These are phyloP conservation scores for Cystofilobasidium macerans DNA, from an alignment of 768 basidiomycete species.

Conservation along the genomic window DNA sequence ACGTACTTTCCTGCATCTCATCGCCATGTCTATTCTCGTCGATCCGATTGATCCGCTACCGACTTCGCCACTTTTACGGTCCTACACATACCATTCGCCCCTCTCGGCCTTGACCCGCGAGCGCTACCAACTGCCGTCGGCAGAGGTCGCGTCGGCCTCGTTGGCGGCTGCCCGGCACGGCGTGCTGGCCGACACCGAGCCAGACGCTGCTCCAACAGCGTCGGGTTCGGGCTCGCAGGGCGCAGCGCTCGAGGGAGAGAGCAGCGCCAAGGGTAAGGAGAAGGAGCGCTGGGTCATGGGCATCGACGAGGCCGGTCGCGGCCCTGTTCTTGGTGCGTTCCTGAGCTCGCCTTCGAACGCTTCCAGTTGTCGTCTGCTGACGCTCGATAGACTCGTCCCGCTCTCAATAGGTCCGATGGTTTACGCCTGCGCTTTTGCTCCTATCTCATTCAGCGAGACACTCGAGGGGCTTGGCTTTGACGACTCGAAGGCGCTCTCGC, in stretches of 20 bases:
- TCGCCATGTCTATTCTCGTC: neutral
- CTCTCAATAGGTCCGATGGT: conserved; percentile 56
- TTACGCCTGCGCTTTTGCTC: conserved; percentile 90
- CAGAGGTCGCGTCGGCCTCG: neutral
- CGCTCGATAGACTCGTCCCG: no score
- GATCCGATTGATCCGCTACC: conserved; percentile 24
- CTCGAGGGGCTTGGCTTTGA: conserved; percentile 80
- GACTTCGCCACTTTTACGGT: conserved; percentile 26
- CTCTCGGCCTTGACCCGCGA: conserved; percentile 7
- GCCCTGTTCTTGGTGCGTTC: conserved; percentile 68
- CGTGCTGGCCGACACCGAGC: conserved; percentile 30
- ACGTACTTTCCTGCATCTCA: neutral
- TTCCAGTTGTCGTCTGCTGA: no score
- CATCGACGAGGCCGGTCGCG: conserved; percentile 96
- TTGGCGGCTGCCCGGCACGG: neutral
- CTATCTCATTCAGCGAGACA: conserved; percentile 58
- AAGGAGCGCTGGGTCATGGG: conserved; percentile 73
- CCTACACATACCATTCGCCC: conserved; percentile 33
- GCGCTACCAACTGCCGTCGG: neutral
- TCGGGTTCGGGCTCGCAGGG: conserved; percentile 1
- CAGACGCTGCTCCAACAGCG: conserved; percentile 31
- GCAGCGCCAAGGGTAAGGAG: conserved; percentile 25
- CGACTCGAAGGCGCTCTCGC: conserved; percentile 83
- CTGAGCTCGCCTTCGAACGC: no score
- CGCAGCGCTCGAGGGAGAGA: neutral